These are phyloP conservation scores for Aspergillus coremiiformis DNA, from an alignment of 495 filamentous ascomycete species.

Conservation along the genomic window DNA sequence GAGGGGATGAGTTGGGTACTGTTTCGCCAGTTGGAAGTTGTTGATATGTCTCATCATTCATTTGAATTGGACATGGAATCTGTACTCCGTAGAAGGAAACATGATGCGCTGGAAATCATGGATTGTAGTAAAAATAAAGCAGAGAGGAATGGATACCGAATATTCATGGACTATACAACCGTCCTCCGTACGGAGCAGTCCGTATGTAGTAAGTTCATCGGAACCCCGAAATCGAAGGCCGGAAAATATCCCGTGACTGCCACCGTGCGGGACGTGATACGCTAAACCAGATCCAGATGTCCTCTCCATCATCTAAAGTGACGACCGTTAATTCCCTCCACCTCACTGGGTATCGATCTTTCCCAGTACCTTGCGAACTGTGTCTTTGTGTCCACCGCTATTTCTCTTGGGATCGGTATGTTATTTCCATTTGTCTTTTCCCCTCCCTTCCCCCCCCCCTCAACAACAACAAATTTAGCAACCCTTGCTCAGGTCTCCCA, in stretches of 20 bases:
- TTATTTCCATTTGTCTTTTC: conserved; percentile 12
- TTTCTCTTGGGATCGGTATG: conserved; percentile 17
- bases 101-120: background rate
- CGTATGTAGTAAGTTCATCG: too few relatives aligned
- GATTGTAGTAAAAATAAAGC: background rate
- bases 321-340: conserved; percentile 15
- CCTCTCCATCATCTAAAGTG: background rate
- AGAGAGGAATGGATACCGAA: background rate
- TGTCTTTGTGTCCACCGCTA: conserved; percentile 15
- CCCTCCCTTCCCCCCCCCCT: background rate
- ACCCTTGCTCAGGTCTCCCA: conserved; percentile 9
- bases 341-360: conserved; percentile 12
- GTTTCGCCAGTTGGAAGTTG: conserved; percentile 5
- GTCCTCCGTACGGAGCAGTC: too few relatives aligned
- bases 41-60: conserved; percentile 6
- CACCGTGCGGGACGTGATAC: conserved; percentile 1
- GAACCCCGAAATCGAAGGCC: background rate
- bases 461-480: conserved; percentile 4
- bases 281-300: conserved; percentile 23
- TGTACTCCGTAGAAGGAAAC: too few relatives aligned
- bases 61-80: background rate
- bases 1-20: conserved; percentile 7
- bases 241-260: conserved; percentile 27
- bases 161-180: background rate
- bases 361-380: conserved; percentile 1